Evolutionary conservation across 495 filamentous ascomycete species (phyloP).

Genomic region (Penicillium odoratum): DNA sequence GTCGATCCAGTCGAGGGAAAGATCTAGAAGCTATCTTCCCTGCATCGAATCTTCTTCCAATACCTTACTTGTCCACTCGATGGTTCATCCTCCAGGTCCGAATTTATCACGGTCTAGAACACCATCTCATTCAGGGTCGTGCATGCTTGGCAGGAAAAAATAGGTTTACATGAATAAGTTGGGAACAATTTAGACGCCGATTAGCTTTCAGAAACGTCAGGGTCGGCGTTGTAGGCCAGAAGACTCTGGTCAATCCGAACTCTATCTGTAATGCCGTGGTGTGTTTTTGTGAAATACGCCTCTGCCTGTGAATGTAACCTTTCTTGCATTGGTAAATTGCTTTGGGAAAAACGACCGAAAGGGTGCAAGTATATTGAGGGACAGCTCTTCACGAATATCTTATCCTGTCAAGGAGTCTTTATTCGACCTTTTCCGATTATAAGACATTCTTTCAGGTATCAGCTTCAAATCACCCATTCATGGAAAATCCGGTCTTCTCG

Average conservation of each 20-base stretch:
- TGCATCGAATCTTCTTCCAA: background rate
- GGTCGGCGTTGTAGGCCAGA: background rate
- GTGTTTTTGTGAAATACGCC: background rate
- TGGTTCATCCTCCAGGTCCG: background rate
- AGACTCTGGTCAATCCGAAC: background rate
- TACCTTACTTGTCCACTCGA: background rate
- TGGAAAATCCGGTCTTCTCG: background rate
- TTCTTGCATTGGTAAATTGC: background rate
- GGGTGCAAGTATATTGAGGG: too few relatives aligned
- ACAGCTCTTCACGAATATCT: too few relatives aligned
- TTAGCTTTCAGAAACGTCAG: background rate
- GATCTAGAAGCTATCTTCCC: background rate
- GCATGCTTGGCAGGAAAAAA: background rate
- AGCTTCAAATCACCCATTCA: background rate
- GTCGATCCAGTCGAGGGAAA: background rate
- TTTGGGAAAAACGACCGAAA: too few relatives aligned
- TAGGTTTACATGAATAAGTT: background rate
- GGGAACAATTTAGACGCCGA: background rate
- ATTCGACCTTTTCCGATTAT: background rate
- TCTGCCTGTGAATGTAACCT: background rate
- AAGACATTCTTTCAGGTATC: background rate
- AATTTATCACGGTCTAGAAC: background rate
- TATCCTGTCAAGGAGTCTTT: background rate
- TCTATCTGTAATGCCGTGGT: background rate
- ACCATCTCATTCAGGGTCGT: background rate